phyloP scores from a whole-genome alignment of 441 rosid species.

The Breynia disticha region DNA sequence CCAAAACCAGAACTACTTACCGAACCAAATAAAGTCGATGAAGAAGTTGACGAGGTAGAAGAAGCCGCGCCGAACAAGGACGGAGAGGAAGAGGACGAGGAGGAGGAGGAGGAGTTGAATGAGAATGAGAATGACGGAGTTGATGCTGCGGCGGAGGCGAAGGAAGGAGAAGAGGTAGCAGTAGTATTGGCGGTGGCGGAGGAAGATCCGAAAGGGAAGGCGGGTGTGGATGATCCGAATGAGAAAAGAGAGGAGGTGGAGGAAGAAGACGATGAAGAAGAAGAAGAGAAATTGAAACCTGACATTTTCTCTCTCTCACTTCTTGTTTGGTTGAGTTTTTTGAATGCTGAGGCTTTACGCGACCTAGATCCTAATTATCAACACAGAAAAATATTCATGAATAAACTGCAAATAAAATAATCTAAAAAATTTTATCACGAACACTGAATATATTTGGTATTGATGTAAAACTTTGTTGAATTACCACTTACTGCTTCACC shows the following conservation, averaged over 20 bases:
- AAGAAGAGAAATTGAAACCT: too few species aligned
- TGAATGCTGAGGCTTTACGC: too few species aligned
- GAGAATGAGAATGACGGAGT: slow-evolving; percentile 10
- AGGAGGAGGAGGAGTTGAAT: slow-evolving; percentile 7
- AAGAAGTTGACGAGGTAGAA: slow-evolving; percentile 9
- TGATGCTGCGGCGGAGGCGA: slow-evolving; percentile 10
- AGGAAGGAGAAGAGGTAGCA: slow-evolving; percentile 3
- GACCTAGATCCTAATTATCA: too few species aligned
- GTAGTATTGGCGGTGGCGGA: slow-evolving; percentile 20
- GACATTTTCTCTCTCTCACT: slow-evolving; percentile 19
- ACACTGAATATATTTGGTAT: too few species aligned
- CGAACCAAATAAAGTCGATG: background rate
- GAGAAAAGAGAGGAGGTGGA: slow-evolving; percentile 17
- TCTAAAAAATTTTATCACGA: too few species aligned
- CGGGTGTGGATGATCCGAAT: slow-evolving; percentile 22
- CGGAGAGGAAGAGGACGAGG: slow-evolving; percentile 16
- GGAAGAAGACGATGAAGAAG: too few species aligned
- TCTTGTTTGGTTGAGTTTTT: too few species aligned
- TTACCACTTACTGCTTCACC: too few species aligned
- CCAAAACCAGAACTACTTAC: too few species aligned
- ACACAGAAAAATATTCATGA: too few species aligned
- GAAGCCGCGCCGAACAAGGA: slow-evolving; percentile 25
- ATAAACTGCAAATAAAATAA: too few species aligned
- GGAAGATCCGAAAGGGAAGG: slow-evolving; percentile 24
- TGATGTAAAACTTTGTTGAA: too few species aligned